These are phyloP conservation scores for Quercus agrifolia DNA, from an alignment of 306 rosid genomes.

Conservation along the genomic window DNA sequence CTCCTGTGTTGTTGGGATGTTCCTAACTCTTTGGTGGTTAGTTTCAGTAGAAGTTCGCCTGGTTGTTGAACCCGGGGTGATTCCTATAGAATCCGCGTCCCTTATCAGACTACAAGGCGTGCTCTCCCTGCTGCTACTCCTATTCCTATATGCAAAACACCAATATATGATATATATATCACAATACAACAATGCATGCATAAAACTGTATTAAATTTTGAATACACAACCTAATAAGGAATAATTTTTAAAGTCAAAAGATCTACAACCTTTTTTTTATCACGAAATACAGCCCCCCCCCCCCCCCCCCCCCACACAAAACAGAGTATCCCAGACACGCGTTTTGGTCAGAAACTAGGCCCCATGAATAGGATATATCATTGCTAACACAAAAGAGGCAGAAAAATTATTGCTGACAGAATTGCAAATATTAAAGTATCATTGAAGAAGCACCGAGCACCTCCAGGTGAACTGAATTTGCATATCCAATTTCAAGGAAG, in stretches of 20 bases:
- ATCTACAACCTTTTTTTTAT: conserved; percentile 33
- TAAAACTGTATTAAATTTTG: background rate
- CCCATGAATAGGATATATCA: conserved; percentile 48
- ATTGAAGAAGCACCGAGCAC: conserved; percentile 7
- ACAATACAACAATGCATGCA: no score
- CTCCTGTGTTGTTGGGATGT: conserved; percentile 62
- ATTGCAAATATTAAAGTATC: conserved; percentile 21
- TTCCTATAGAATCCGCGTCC: conserved; percentile 43
- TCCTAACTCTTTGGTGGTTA: conserved; percentile 28
- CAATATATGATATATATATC: background rate
- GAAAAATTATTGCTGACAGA: conserved; percentile 31
- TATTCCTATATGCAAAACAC: conserved; percentile 39
- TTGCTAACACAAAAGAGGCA: conserved; percentile 27
- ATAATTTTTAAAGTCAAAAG: conserved; percentile 29
- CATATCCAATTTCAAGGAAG: no score
- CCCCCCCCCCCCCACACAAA: background rate
- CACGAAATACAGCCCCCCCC: no score
- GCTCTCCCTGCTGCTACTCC: conserved; percentile 79
- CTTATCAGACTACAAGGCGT: conserved; percentile 76
- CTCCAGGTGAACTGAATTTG: no score
- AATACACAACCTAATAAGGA: background rate
- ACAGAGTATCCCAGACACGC: conserved; percentile 31
- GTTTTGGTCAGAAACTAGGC: conserved; percentile 36
- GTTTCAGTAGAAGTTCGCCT: conserved; percentile 28
- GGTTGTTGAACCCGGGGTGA: conserved; percentile 61